Conservation (phyloP, 2,329 filamentous ascomycete genomes). For the Aspergillus fructus region DNA sequence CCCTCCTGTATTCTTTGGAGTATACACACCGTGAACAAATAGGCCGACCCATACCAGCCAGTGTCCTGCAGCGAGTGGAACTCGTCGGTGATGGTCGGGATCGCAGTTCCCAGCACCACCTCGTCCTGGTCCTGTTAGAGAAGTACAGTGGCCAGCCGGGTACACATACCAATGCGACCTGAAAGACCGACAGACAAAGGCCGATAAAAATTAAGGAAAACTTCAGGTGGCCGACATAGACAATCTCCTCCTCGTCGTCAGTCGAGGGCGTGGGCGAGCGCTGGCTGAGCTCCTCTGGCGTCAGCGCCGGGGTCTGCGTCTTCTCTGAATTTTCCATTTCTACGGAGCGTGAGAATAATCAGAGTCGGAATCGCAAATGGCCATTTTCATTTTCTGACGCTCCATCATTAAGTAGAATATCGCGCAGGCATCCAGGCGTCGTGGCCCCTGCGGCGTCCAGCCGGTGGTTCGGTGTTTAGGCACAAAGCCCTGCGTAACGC, state of each 20-base stretch:
- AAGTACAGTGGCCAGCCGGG: too few relatives aligned
- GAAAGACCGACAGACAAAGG: neutral
- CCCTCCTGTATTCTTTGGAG: too few relatives aligned
- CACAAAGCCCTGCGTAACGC: too few relatives aligned
- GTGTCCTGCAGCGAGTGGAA: conserved; percentile 22
- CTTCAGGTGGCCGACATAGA: neutral
- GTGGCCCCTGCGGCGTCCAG: too few relatives aligned
- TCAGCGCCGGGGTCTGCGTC: neutral
- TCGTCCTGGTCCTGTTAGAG: conserved; percentile 10
- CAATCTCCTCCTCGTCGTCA: neutral
- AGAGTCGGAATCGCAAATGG: too few relatives aligned
- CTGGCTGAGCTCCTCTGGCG: neutral
- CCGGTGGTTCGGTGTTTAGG: too few relatives aligned
- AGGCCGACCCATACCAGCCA: conserved; percentile 8
- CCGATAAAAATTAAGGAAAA: neutral
- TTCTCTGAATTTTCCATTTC: neutral
- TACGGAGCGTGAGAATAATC: neutral
- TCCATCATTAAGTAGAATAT: too few relatives aligned
- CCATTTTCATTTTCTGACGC: too few relatives aligned
- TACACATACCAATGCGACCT: neutral
- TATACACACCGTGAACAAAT: neutral
- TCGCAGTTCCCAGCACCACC: conserved; percentile 34
- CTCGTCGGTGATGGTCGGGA: conserved; percentile 34
- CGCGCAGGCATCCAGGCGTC: too few relatives aligned
- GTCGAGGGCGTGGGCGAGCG: neutral